Base-by-base conservation (phyloP, 306 rosid genomes). In the Macrotyloma uniflorum region DNA sequence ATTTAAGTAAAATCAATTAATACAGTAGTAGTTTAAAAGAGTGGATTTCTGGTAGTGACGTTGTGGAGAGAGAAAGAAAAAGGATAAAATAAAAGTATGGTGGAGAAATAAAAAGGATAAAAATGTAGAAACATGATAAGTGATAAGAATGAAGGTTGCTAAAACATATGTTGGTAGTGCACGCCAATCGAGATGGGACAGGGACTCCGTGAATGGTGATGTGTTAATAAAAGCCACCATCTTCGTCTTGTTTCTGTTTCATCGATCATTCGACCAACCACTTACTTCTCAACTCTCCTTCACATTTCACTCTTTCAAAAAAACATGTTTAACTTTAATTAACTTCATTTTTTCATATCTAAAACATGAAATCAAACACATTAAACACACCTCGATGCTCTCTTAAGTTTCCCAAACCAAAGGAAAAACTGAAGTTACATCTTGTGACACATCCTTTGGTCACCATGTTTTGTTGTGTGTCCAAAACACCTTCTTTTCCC, bases 151-250 rank as follows among this genome's bases (percentile, higher is more conserved):
- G 28, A 46, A 49, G n/a, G n/a, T 8, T 47, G 61, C 24, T 38
- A 2, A 66, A 51, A 7, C 1, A 75, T 40, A 66, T 83, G 73
- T 36, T 77, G 64, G 74, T 45, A 63, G 64, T 42, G 69, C 68
- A 18, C 76, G 63, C 26, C 24, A 43, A 67, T 67, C 69, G 33
- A 66, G 40, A 70, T 66, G 54, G 68, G 85, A 53, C 78, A 58
- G 11, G 13, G 57, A 73, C 81, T 75, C 61, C 84, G 47, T 42
- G 75, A 74, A 69, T 23, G 76, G 42, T 61, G 72, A 81, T 81
- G 61, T 83, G 76, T 70, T 53, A 57, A 12, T 51, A 61, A 14
- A 36, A 33, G 1, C 7, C 64, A 24, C 76, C 57, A 46, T 35
- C 35, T 46, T 20, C 32, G 19, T 23, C 14, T 36, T 28, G 26